Percentiles rank a stretch among this genome's conserved stretches.
phyloP scores from a whole-genome alignment of 2,329 filamentous ascomycete species.

The Scleromitrula shiraiana region DNA sequence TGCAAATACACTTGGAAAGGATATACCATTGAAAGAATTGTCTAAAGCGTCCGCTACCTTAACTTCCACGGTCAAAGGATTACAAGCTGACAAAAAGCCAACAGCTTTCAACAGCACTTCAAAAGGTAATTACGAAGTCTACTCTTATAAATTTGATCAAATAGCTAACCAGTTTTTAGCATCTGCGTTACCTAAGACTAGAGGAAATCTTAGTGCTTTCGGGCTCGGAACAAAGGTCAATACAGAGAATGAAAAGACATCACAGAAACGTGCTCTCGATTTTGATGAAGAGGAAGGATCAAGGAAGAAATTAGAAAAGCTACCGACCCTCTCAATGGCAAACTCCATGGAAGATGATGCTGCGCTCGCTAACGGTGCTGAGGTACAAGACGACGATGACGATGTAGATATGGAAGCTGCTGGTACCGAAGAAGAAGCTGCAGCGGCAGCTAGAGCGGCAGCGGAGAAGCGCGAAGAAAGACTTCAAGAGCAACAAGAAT shows the following conservation, averaged over 20 bases:
- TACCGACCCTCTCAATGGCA: constrained; percentile 68
- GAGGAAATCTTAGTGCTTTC: constrained; percentile 73
- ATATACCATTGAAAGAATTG: constrained; percentile 42
- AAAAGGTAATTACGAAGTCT: constrained; percentile 27
- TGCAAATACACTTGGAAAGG: constrained; percentile 46
- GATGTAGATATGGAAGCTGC: constrained; percentile 70
- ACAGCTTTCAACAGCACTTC: constrained; percentile 33
- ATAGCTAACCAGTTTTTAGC: constrained; percentile 19
- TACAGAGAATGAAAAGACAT: constrained; percentile 56
- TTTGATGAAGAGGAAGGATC: constrained; percentile 84
- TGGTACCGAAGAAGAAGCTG: constrained; percentile 78
- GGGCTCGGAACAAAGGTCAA: constrained; percentile 64
- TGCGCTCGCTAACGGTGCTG: constrained; percentile 49
- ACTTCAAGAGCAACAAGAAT: constrained; percentile 37
- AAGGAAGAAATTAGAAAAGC: constrained; percentile 81
- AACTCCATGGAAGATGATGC: constrained; percentile 47
- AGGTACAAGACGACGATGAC: constrained; percentile 45
- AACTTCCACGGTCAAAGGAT: constrained; percentile 32
- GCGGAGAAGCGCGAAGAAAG: constrained; percentile 76
- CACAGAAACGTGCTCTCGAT: constrained; percentile 66
- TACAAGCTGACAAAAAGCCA: constrained; percentile 36
- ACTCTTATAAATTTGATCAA: not conserved
- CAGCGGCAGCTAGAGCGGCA: constrained; percentile 75
- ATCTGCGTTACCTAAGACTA: constrained; percentile 56
- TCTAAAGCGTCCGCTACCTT: constrained; percentile 37